phyloP scores from a whole-genome alignment of 2,329 filamentous ascomycete species.

The Sclerotinia minor region DNA sequence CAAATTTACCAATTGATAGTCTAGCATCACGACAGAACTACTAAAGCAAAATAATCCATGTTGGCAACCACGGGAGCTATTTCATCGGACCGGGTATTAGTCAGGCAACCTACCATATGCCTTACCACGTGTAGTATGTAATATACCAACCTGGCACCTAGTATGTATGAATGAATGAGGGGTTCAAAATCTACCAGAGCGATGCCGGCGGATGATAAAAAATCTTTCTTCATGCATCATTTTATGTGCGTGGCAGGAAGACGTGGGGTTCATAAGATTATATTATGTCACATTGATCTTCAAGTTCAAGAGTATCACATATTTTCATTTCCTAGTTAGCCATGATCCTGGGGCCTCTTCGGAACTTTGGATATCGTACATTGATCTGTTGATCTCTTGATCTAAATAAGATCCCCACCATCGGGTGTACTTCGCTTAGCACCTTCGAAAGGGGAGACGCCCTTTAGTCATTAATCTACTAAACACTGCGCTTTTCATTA shows the following conservation, averaged over 20 bases:
- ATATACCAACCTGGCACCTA: no score
- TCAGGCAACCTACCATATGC: neutral
- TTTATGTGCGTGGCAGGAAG: constrained; percentile 12
- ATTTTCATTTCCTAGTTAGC: constrained; percentile 1
- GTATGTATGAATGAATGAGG: neutral
- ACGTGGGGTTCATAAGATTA: neutral
- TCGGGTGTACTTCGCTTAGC: neutral
- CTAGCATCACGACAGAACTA: neutral
- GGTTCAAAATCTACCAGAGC: neutral
- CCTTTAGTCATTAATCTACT: neutral
- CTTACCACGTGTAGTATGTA: no score
- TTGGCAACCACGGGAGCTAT: neutral
- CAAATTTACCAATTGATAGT: neutral
- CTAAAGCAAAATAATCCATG: neutral
- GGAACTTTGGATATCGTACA: neutral
- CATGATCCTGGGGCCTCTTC: neutral
- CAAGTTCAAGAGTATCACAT: neutral
- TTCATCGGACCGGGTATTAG: neutral
- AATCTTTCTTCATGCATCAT: constrained; percentile 13
- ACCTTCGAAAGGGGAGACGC: constrained; percentile 5
- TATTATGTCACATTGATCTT: constrained; percentile 2
- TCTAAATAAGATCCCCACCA: neutral
- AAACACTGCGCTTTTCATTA: no score
- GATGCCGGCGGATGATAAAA: constrained; percentile 14
- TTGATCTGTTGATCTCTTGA: neutral